Percentiles rank a stretch among this genome's conserved stretches.
Conservation (phyloP, 139 green algal species). For the Chlorella ohadii region DNA sequence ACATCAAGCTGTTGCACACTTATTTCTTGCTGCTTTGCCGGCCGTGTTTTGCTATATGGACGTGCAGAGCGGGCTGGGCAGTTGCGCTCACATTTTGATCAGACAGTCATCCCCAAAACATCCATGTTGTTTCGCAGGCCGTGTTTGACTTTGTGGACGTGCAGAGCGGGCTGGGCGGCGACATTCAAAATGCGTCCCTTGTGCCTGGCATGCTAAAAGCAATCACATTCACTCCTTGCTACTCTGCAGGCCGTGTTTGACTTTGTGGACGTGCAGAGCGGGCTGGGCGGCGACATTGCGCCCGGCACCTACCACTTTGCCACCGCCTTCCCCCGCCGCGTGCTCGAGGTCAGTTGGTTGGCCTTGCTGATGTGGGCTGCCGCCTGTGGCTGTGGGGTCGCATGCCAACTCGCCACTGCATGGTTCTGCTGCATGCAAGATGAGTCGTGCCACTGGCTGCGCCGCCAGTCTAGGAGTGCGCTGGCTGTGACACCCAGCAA, state of each 20-base stretch:
- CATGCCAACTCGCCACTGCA: too few species aligned
- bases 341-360: conserved; percentile 15
- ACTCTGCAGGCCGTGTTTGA: conserved; percentile 67
- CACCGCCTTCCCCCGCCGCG: conserved; percentile 33
- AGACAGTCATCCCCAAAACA: background rate
- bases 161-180: too few species aligned
- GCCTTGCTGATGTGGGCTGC: too few species aligned
- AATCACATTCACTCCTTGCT: too few species aligned
- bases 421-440: too few species aligned
- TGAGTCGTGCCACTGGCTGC: too few species aligned
- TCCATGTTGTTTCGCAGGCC: background rate
- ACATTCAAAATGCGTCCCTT: too few species aligned
- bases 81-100: background rate
- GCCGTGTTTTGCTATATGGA: too few species aligned
- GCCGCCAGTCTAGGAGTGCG: too few species aligned
- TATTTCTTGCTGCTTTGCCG: background rate
- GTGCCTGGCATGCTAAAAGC: too few species aligned
- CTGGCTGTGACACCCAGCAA: too few species aligned
- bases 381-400: too few species aligned
- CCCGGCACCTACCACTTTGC: conserved; percentile 76
- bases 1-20: background rate
- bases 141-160: background rate
- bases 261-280: conserved; percentile 75
- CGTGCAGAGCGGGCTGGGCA: background rate
- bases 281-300: conserved; percentile 33